These are phyloP conservation scores for Ophiocordyceps unilateralis DNA, from an alignment of 2,329 filamentous ascomycete species.

Conservation along the genomic window DNA sequence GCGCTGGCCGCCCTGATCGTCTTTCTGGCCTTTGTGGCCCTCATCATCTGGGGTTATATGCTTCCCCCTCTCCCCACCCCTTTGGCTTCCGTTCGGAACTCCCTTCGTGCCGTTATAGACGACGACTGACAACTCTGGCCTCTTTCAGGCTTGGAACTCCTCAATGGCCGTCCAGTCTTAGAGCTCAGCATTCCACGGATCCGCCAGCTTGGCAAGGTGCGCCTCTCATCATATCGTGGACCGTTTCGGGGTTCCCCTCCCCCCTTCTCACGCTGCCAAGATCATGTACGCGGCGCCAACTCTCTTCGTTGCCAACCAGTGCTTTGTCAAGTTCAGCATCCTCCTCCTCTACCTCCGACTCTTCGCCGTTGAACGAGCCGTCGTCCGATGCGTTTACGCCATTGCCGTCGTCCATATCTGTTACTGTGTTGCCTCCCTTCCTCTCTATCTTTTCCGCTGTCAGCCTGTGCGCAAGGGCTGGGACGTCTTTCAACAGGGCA, in stretches of 20 bases:
- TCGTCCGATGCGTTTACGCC: not conserved
- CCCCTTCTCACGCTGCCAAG: not conserved
- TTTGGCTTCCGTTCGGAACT: no score
- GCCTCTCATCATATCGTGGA: no score
- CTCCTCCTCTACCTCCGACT: not conserved
- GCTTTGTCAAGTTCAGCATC: not conserved
- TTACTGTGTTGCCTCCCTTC: not conserved
- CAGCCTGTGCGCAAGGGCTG: not conserved
- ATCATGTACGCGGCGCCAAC: not conserved
- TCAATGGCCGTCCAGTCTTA: not conserved
- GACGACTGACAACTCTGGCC: no score
- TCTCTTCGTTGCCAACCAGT: not conserved
- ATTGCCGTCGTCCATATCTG: not conserved
- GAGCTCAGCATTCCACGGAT: not conserved
- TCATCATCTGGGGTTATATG: not conserved
- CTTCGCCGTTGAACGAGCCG: not conserved
- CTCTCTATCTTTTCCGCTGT: not conserved
- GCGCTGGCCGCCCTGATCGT: not conserved
- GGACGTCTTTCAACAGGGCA: not conserved
- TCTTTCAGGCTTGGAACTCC: not conserved
- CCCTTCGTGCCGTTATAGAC: no score
- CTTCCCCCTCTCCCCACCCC: no score
- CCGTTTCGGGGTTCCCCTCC: not conserved
- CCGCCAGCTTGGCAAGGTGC: not conserved
- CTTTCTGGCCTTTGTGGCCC: not conserved